Evolutionary conservation across 768 basidiomycete species (phyloP).

Genomic region (Sarcodon aspratus): DNA sequence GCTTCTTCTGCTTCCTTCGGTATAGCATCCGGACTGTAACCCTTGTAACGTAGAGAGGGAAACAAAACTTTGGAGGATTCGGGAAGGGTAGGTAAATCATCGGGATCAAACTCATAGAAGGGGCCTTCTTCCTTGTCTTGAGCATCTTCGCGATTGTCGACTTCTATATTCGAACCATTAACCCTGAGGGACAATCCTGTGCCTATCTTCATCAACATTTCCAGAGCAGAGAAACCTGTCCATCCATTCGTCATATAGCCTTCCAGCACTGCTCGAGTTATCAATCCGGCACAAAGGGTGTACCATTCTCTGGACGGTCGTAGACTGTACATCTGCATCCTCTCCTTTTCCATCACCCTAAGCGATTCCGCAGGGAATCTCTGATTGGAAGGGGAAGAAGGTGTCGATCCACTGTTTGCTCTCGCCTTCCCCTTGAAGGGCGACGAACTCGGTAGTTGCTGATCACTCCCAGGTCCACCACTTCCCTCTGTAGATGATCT

Average conservation of each 20-base stretch:
- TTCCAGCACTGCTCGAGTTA: constrained; percentile 77
- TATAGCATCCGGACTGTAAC: background rate
- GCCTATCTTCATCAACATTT: constrained; percentile 66
- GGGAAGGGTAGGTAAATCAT: constrained; percentile 57
- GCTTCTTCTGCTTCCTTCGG: constrained; percentile 43
- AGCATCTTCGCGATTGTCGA: background rate
- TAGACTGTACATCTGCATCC: constrained; percentile 24
- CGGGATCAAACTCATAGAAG: constrained; percentile 59
- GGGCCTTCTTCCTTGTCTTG: constrained; percentile 14
- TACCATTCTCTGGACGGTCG: constrained; percentile 76
- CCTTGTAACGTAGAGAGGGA: constrained; percentile 24
- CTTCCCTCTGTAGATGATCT: constrained; percentile 23
- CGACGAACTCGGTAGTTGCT: constrained; percentile 1
- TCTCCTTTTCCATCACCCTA: constrained; percentile 3
- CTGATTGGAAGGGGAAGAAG: background rate
- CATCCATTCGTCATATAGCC: constrained; percentile 78
- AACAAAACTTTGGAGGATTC: constrained; percentile 66
- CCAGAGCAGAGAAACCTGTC: constrained; percentile 59
- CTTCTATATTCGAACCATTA: background rate
- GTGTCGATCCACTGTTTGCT: constrained; percentile 3
- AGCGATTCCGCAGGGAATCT: constrained; percentile 9
- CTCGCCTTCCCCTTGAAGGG: constrained; percentile 2
- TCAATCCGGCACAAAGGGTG: constrained; percentile 59
- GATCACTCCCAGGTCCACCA: background rate
- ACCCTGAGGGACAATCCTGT: constrained; percentile 27